Evolutionary conservation across 192 early-diverging fungal genomes (phyloP).

Genomic region (Coemansia sp.): DNA sequence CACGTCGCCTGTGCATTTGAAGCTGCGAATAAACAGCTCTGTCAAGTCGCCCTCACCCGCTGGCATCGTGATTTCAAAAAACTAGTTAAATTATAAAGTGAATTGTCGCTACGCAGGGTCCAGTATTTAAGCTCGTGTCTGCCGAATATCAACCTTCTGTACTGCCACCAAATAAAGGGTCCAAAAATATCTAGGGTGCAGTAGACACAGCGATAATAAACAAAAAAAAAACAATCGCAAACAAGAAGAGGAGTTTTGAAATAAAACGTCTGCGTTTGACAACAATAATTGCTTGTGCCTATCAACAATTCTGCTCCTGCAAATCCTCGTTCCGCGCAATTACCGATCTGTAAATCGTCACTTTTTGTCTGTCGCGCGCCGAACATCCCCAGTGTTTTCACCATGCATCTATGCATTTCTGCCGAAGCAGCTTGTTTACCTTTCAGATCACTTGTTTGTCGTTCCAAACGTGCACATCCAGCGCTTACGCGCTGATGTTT

Average conservation of each 20-base stretch:
- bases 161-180: no score
- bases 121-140: no score
- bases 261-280: no score
- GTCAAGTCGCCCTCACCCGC: slow-evolving; percentile 45
- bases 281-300: no score
- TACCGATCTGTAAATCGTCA: neutral
- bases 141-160: no score
- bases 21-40: slow-evolving; percentile 53
- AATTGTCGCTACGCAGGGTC: no score
- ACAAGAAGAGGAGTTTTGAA: no score
- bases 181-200: no score
- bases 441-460: neutral
- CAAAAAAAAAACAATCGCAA: no score
- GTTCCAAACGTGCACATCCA: neutral
- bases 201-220: no score
- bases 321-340: neutral
- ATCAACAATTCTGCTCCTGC: neutral
- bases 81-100: neutral
- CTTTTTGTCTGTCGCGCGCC: neutral
- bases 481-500: no score
- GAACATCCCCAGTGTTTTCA: neutral
- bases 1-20: slow-evolving; percentile 64
- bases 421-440: neutral
- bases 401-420: neutral
- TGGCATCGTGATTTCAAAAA: slow-evolving; percentile 26